Evolutionary conservation across 768 basidiomycete genomes (phyloP).

Genomic region (Trametes villosa): DNA sequence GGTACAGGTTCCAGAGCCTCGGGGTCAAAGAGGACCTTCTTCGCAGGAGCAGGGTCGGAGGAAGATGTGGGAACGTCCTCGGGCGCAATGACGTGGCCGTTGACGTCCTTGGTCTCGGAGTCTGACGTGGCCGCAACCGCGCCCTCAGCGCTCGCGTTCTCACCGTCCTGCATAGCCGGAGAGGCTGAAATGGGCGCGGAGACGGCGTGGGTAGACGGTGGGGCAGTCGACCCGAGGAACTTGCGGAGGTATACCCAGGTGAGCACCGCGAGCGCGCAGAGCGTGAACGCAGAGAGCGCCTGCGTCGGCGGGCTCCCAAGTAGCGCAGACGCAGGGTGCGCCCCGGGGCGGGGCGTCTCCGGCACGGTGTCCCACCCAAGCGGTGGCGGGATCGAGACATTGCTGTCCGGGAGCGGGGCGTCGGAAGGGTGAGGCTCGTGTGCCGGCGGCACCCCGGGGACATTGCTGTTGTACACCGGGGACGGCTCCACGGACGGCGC

Average conservation of each 20-base stretch:
- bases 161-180: conserved; percentile 1
- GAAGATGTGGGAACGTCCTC: neutral
- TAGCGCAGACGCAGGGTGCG: neutral
- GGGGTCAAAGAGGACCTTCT: conserved; percentile 17
- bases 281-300: conserved; percentile 18
- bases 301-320: conserved; percentile 14
- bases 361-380: conserved; percentile 4
- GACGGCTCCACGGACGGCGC: conserved; percentile 45
- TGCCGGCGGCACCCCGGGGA: conserved; percentile 15
- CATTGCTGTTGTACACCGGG: conserved; percentile 26
- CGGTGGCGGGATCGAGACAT: conserved; percentile 16
- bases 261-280: conserved; percentile 15
- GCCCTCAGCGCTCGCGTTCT: neutral
- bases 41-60: neutral
- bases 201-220: neutral
- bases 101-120: neutral
- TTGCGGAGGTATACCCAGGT: conserved; percentile 20
- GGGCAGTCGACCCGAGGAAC: conserved; percentile 3
- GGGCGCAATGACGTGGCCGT: neutral
- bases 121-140: neutral
- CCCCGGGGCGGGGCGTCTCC: neutral
- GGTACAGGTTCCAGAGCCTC: conserved; percentile 16
- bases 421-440: conserved; percentile 20
- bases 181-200: neutral
- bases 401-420: neutral